Conservation (phyloP, 768 basidiomycete species). For the Suillus tomentosus region DNA sequence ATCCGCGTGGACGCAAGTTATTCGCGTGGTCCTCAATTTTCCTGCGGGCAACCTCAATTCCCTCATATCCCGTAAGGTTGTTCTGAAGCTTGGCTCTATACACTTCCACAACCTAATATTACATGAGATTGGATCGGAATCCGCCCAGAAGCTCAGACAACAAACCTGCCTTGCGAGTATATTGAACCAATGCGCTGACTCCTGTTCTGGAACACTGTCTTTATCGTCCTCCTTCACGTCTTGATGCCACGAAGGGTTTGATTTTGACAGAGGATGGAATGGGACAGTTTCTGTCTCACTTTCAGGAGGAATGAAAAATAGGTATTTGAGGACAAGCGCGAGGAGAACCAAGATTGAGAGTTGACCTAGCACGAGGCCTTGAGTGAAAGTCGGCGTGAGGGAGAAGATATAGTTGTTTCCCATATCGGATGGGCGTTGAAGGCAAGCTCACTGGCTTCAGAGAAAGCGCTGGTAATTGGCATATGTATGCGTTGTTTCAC, state of each 20-base stretch:
- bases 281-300: slow-evolving; percentile 55
- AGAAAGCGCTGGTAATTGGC: neutral
- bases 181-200: slow-evolving; percentile 94
- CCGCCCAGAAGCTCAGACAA: slow-evolving; percentile 9
- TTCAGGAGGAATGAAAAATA: slow-evolving; percentile 84
- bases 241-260: slow-evolving; percentile 44
- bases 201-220: slow-evolving; percentile 32
- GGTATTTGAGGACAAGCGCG: slow-evolving; percentile 85
- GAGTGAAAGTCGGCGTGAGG: slow-evolving; percentile 89
- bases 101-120: slow-evolving; percentile 59
- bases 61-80: slow-evolving; percentile 67
- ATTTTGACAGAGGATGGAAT: slow-evolving; percentile 61
- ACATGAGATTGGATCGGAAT: slow-evolving; percentile 6
- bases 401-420: slow-evolving; percentile 63
- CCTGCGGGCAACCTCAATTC: slow-evolving; percentile 80
- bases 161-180: slow-evolving; percentile 77
- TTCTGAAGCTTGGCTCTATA: slow-evolving; percentile 80
- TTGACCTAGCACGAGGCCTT: slow-evolving; percentile 92
- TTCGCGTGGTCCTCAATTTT: slow-evolving; percentile 84
- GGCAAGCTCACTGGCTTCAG: slow-evolving; percentile 1
- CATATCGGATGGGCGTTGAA: slow-evolving; percentile 20
- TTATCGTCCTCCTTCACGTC: slow-evolving; percentile 14
- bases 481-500: neutral
- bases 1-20: slow-evolving; percentile 64
- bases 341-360: slow-evolving; percentile 81